These are phyloP conservation scores for Annulohypoxylon nitens DNA, from an alignment of 495 filamentous ascomycete genomes.

Conservation along the genomic window DNA sequence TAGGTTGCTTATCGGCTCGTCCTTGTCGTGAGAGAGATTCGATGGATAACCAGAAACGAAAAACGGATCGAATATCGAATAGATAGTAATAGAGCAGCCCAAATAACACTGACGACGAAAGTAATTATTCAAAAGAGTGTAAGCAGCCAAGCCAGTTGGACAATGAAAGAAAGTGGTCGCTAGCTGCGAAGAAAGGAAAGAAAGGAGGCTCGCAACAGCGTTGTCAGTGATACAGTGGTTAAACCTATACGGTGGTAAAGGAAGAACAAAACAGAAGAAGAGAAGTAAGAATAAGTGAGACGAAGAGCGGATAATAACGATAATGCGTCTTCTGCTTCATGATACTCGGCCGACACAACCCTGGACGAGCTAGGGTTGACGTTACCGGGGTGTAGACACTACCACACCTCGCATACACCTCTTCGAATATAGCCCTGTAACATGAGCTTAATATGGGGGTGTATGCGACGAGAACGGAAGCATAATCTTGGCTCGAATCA, in stretches of 20 bases:
- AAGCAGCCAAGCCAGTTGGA: slow-evolving; percentile 72
- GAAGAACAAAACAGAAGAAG: slow-evolving; percentile 56
- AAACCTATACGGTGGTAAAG: slow-evolving; percentile 57
- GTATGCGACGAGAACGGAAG: slow-evolving; percentile 48
- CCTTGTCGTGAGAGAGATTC: slow-evolving; percentile 28
- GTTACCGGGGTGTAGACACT: slow-evolving; percentile 35
- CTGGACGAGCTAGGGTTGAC: slow-evolving; percentile 45
- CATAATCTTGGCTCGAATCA: slow-evolving; percentile 49
- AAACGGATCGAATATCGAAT: slow-evolving; percentile 46
- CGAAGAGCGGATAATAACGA: slow-evolving; percentile 48
- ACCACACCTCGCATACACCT: slow-evolving; percentile 38
- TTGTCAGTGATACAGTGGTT: slow-evolving; percentile 59
- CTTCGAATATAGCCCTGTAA: slow-evolving; percentile 40
- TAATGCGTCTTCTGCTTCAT: slow-evolving; percentile 49
- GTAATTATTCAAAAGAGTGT: slow-evolving; percentile 64
- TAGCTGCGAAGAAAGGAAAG: slow-evolving; percentile 66
- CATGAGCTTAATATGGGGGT: slow-evolving; percentile 46
- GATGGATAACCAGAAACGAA: slow-evolving; percentile 46
- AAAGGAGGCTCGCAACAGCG: slow-evolving; percentile 62
- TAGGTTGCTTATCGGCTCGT: slow-evolving; percentile 32
- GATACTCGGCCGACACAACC: slow-evolving; percentile 44
- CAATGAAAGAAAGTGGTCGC: slow-evolving; percentile 66
- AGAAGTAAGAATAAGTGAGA: slow-evolving; percentile 46
- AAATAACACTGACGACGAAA: slow-evolving; percentile 62
- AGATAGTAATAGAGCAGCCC: slow-evolving; percentile 53